Conservation (phyloP, 1,284 basidiomycete genomes). For the Binderoboletus segoi region DNA sequence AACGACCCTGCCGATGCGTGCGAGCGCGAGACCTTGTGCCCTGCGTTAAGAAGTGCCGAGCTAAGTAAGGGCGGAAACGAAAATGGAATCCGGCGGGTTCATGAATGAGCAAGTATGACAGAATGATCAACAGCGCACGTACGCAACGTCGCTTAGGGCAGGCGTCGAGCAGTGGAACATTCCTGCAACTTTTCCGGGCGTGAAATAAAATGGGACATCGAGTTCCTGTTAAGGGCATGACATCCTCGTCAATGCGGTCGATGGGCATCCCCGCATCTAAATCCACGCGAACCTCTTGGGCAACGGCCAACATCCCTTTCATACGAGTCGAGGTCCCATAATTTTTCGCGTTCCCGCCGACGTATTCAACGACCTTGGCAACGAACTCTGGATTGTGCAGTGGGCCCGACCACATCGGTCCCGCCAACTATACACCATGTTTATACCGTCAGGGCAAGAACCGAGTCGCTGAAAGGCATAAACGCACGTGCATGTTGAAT, state of each 20-base stretch:
- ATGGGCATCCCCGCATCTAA: too few species aligned
- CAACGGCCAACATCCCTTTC: conserved; percentile 93
- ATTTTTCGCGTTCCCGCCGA: conserved; percentile 59
- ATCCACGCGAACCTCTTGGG: conserved; percentile 69
- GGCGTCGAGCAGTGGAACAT: conserved; percentile 85
- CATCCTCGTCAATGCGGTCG: not conserved
- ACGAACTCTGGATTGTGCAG: conserved; percentile 84
- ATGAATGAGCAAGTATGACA: not conserved
- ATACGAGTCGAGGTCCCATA: conserved; percentile 87
- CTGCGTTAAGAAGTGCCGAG: conserved; percentile 87
- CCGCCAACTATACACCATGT: conserved; percentile 57
- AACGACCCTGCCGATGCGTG: conserved; percentile 90
- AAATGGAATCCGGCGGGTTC: not conserved
- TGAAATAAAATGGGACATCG: conserved; percentile 87
- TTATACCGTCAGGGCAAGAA: conserved; percentile 28
- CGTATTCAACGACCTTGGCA: conserved; percentile 71
- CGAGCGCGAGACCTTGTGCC: conserved; percentile 84
- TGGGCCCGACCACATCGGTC: conserved; percentile 95
- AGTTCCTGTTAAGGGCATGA: conserved; percentile 64
- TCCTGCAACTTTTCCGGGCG: conserved; percentile 79
- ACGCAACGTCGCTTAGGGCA: conserved; percentile 75
- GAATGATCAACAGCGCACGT: conserved; percentile 34
- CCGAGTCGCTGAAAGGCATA: not conserved
- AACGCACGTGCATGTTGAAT: conserved; percentile 67
- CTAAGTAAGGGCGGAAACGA: conserved; percentile 41